A percentile compares a stretch with the other conserved stretches of the same genome.
Evolutionary conservation across 805 yeast genomes (phyloP).

Genomic region (Wickerhamiella lipophila): DNA sequence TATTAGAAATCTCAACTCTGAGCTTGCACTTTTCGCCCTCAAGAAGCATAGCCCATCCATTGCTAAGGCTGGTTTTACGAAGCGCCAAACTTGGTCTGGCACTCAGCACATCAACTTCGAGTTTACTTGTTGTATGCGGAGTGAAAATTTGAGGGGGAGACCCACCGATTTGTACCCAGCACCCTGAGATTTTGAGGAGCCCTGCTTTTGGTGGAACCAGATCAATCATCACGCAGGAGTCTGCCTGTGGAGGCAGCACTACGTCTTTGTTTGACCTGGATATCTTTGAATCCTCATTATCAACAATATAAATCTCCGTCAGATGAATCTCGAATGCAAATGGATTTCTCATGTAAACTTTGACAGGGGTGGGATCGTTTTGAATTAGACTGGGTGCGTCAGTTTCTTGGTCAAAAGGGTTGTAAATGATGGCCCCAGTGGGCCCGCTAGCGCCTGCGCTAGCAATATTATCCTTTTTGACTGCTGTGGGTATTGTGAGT

Average conservation of each 20-base stretch:
- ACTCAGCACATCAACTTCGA: constrained; percentile 23
- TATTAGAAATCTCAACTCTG: constrained; percentile 42
- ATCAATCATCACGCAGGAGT: constrained; percentile 19
- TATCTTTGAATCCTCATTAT: constrained; percentile 18
- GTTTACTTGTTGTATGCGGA: not conserved
- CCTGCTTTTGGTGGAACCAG: constrained; percentile 36
- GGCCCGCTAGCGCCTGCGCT: not conserved
- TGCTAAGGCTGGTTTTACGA: constrained; percentile 40
- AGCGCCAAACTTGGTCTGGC: constrained; percentile 52
- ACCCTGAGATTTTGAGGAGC: constrained; percentile 37
- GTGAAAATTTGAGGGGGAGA: constrained; percentile 35
- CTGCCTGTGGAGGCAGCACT: constrained; percentile 22
- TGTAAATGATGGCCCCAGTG: constrained; percentile 28
- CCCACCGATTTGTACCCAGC: constrained; percentile 38
- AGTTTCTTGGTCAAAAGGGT: constrained; percentile 36
- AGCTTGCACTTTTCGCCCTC: constrained; percentile 60
- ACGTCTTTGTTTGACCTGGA: constrained; percentile 21
- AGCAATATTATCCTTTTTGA: constrained; percentile 21
- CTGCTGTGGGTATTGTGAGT: constrained; percentile 2
- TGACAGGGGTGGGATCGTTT: constrained; percentile 48
- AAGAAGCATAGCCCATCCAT: constrained; percentile 59
- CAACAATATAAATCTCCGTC: constrained; percentile 25
- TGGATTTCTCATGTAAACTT: constrained; percentile 59
- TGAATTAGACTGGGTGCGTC: constrained; percentile 1
- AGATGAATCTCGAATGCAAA: constrained; percentile 61